These are phyloP conservation scores for Alternaria incomplexa DNA, from an alignment of 2,329 filamentous ascomycete species.

Conservation along the genomic window DNA sequence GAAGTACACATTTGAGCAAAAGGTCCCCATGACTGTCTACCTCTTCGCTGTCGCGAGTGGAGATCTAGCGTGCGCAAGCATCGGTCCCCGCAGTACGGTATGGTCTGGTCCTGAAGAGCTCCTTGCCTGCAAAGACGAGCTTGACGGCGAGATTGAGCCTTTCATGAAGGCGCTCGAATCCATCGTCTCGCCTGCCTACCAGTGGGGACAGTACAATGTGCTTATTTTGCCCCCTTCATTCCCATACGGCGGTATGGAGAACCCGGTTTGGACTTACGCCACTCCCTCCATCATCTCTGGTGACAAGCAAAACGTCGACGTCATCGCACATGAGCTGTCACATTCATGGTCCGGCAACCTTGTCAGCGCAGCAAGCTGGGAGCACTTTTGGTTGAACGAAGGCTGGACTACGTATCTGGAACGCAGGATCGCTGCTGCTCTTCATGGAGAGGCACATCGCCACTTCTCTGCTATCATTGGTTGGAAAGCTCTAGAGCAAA, in stretches of 20 bases:
- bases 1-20: slow-evolving; percentile 85
- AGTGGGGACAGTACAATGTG: slow-evolving; percentile 95
- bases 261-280: slow-evolving; percentile 92
- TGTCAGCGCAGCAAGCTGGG: slow-evolving; percentile 79
- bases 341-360: slow-evolving; percentile 90
- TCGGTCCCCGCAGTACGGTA: slow-evolving; percentile 84
- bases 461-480: slow-evolving; percentile 96
- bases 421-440: slow-evolving; percentile 75
- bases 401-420: slow-evolving; percentile 97
- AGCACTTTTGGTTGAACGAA: slow-evolving; percentile 75
- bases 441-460: slow-evolving; percentile 84
- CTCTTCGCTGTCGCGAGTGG: slow-evolving; percentile 89
- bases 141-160: slow-evolving; percentile 88
- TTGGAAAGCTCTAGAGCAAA: slow-evolving; percentile 87
- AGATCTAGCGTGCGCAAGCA: slow-evolving; percentile 82
- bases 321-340: slow-evolving; percentile 84
- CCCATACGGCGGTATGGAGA: slow-evolving; percentile 72
- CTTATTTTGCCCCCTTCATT: slow-evolving; percentile 85
- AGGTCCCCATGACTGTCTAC: slow-evolving; percentile 91
- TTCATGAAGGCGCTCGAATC: slow-evolving; percentile 87
- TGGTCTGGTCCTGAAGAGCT: slow-evolving; percentile 89
- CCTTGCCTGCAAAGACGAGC: slow-evolving; percentile 83
- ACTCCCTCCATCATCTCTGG: slow-evolving; percentile 94
- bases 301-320: slow-evolving; percentile 82
- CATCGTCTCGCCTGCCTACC: slow-evolving; percentile 78